Base-by-base conservation (phyloP, 768 basidiomycete species). In the Kwoniella newhampshirensis region DNA sequence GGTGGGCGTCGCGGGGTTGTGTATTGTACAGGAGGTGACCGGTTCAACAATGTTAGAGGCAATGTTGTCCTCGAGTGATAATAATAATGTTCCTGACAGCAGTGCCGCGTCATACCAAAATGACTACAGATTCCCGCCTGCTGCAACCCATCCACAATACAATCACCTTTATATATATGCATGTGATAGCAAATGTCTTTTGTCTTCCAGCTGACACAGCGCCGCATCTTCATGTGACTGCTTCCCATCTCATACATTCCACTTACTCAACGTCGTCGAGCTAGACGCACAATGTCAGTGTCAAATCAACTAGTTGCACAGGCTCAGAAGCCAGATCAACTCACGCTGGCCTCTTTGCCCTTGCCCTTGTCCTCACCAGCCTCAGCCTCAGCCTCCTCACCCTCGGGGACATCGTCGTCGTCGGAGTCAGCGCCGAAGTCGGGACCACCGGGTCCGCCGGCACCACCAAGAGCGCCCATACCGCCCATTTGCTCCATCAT, bases 401-500 rank as follows among this genome's bases (percentile, higher is more conserved):
- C 68, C 13, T 64, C 71, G 3, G 56, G 51, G 37, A 55, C 64
- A 18, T 70, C 64, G 43, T 72, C 67, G 39, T 71, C 69, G 26
- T 58, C 61, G 23, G 49, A 50, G 37, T 51, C 52, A 40, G 39
- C 59, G 26, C 56, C 56, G 44, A 56, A 56, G 48, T 47, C 64
- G 30, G 49, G 56, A 53, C 53, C 52, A 39, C 64, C 63, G 37
- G 53, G 40, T 12, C 61, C 64, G 17, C 57, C 63, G 52, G 63
- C 56, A 30, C 60, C 67, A 36, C 62, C 63, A 59, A 69, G 59
- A 46, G 57, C 64, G 13, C 59, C 60, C 25, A 54, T 55, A 25
- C 62, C 64, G 13, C 68, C 68, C 71, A 73, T 69, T 28, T 64
- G 62, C 40, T 66, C 63, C 68, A 76, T 76, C 55, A 76, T 62